phyloP scores from a whole-genome alignment of 2,329 filamentous ascomycete genomes.

The Coleophoma eucalyptorum region DNA sequence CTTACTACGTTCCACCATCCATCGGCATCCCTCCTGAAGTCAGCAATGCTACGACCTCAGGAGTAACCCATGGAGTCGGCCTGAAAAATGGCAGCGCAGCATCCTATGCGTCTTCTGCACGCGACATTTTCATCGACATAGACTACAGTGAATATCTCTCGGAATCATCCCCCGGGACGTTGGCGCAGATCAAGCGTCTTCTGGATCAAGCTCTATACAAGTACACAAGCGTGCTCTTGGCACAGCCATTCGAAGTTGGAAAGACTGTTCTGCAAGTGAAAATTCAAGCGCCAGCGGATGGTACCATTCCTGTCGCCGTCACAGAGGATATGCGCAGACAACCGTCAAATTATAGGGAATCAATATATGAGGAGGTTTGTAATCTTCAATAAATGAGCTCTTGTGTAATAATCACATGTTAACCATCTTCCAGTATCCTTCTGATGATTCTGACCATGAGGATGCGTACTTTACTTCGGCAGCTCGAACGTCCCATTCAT shows the following conservation, averaged over 20 bases:
- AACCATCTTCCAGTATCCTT: slow-evolving; percentile 34
- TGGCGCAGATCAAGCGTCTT: slow-evolving; percentile 71
- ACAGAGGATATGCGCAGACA: slow-evolving; percentile 14
- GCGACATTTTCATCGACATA: slow-evolving; percentile 83
- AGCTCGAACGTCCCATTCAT: slow-evolving; percentile 35
- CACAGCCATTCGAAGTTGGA: slow-evolving; percentile 95
- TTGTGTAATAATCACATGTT: slow-evolving; percentile 6
- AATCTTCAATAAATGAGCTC: slow-evolving; percentile 1
- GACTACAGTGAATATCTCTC: slow-evolving; percentile 87
- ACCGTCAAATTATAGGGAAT: slow-evolving; percentile 16
- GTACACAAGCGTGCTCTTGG: slow-evolving; percentile 83
- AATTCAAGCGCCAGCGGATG: slow-evolving; percentile 37
- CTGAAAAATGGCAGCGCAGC: slow-evolving; percentile 33
- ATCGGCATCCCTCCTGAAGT: slow-evolving; percentile 52
- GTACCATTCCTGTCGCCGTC: slow-evolving; percentile 7
- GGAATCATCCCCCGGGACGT: slow-evolving; percentile 69
- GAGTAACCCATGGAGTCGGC: slow-evolving; percentile 22
- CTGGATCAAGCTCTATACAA: slow-evolving; percentile 87
- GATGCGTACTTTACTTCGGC: slow-evolving; percentile 78
- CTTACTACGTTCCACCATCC: slow-evolving; percentile 61
- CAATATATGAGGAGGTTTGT: slow-evolving; percentile 20
- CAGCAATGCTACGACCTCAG: slow-evolving; percentile 28
- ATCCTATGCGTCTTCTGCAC: slow-evolving; percentile 63
- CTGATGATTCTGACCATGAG: slow-evolving; percentile 73
- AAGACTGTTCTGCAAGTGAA: slow-evolving; percentile 87